Evolutionary conservation across 371 early-diverging fungal species (phyloP), one percentile per base, ranked within the genome.

Genomic region (Entomophthora muscae): DNA sequence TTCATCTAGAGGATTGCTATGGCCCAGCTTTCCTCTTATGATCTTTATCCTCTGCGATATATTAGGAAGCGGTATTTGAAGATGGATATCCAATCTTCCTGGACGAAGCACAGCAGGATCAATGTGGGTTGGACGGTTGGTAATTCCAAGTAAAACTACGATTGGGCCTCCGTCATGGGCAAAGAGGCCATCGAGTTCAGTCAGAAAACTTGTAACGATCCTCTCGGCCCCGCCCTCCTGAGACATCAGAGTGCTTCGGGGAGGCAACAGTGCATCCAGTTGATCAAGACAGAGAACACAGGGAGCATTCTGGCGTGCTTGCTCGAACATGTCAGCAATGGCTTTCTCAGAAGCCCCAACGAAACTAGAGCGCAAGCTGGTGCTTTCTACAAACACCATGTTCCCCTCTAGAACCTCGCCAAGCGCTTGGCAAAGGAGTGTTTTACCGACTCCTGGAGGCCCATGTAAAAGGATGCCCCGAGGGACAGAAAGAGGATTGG

Each of bases 381-480:
- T 99, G 0, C 99, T 99, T 71, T 98, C 98, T 57, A 99, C 95
- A 33, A 91, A 90, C 54, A 99, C 93, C 69, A 99, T 99, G 74
- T 99, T 99, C 69, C 93, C 95, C 63, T 91, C 86, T 68, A 88
- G 90, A 72, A 93, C 94, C 71, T 91, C 95, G 1, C 98, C 96
- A 29, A 99, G 92, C 0, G 99, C 99, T 72, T 97, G 96, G 23
- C 99, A 99, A 65, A 99, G 77, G 65, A 99, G 72, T 1, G 99
- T 99, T 75, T 99, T 99, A 60, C 99, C 99, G 76, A 96, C 96
- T 66, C 99, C 99, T 2, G 99, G 99, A 32, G 99, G 99, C 13
- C 99, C 99, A 86, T 97, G 95, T 21, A 99, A 75, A 53, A 99
- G 74, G 0, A 99, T 95, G 62, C 99, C 99, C 64, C 88, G 71